Evolutionary conservation across 2,329 filamentous ascomycete species (phyloP), one percentile per base, ranked within the genome.

Genomic region (Nigrograna mackinnonii): DNA sequence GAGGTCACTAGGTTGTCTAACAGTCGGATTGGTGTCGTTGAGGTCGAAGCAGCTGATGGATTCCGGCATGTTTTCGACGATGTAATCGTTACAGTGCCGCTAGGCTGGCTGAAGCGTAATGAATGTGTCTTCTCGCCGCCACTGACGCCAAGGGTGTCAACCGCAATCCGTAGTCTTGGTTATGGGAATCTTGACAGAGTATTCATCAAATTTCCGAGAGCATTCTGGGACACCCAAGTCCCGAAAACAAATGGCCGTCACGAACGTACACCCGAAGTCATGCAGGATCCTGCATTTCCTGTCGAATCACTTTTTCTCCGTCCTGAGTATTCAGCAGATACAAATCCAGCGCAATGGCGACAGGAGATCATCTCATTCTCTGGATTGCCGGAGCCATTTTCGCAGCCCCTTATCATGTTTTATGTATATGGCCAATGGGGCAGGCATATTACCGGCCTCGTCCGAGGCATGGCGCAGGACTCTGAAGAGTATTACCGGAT

Each of bases 241-340:
- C 12, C 20, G 20, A 12, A 12, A 7, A 20, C 11, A 12, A 3
- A 11, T 28, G 24, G 24, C 14, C 14, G 11, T 11, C 11, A 28
- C 14, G 11, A 11, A 28, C 24, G 24, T 28, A 11, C 14, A 14
- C 14, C 24, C 14, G 11, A 28, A 28, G 14, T 12, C 3, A 14
- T 28, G 11, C 11, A 28, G 14, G 14, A 28, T 11, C 11, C 11
- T 14, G 11, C 11, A 11, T 34, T 11, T 13, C 75, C 82, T 7
- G 81, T 84, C 13, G 89, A 89, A 62, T 82, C 81, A 37, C 82
- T 89, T 57, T 91, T 88, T 78, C 77, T 92, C 28, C 70, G 82
- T 1, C 89, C 89, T 4, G 68, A 58, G 2, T 92, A 92, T 61
- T 77, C 82, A 0, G 48, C 71, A 1, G 72, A 79, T 39, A 77